A percentile compares a stretch with the other conserved stretches of the same genome.
Conservation (phyloP, 495 filamentous ascomycete genomes). For the Sordaria brevicollis region DNA sequence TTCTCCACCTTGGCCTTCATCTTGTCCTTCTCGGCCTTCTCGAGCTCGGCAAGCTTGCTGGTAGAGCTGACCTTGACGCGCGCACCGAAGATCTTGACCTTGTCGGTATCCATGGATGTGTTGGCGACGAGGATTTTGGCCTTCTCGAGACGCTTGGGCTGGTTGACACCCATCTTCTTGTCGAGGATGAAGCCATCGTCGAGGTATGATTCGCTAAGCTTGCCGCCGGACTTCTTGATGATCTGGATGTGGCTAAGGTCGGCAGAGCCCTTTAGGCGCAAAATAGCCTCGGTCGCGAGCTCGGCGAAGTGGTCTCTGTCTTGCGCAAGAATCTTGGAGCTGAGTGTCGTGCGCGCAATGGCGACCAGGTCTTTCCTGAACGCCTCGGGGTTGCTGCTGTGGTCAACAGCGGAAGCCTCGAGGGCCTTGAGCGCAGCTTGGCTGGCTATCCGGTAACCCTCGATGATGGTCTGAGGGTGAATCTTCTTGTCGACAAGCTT, state of each 20-base stretch:
- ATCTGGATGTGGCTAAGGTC: conserved; percentile 98
- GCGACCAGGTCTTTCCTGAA: conserved; percentile 85
- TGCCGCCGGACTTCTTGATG: conserved; percentile 98
- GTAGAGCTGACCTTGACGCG: conserved; percentile 92
- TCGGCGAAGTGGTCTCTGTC: conserved; percentile 86
- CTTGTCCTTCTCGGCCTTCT: conserved; percentile 97
- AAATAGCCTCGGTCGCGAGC: conserved; percentile 84
- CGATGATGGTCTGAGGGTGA: conserved; percentile 98
- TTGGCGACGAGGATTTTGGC: conserved; percentile 97
- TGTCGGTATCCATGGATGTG: conserved; percentile 98
- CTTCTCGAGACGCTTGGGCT: conserved; percentile 93
- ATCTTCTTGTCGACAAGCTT: conserved; percentile 95
- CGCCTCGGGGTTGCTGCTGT: conserved; percentile 67
- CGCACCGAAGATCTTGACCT: conserved; percentile 98
- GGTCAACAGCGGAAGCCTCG: conserved; percentile 74
- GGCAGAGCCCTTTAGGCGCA: conserved; percentile 81
- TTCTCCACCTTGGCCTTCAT: conserved; percentile 98
- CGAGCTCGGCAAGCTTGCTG: conserved; percentile 89
- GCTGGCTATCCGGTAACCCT: conserved; percentile 95
- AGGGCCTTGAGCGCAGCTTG: conserved; percentile 76
- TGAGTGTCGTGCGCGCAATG: conserved; percentile 93
- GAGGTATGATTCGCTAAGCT: conserved; percentile 91
- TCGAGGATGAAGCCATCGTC: conserved; percentile 98
- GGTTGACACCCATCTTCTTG: conserved; percentile 98
- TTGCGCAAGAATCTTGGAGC: conserved; percentile 93